Evolutionary conservation across 1,284 basidiomycete genomes (phyloP).

Genomic region (Flammula alnicola): DNA sequence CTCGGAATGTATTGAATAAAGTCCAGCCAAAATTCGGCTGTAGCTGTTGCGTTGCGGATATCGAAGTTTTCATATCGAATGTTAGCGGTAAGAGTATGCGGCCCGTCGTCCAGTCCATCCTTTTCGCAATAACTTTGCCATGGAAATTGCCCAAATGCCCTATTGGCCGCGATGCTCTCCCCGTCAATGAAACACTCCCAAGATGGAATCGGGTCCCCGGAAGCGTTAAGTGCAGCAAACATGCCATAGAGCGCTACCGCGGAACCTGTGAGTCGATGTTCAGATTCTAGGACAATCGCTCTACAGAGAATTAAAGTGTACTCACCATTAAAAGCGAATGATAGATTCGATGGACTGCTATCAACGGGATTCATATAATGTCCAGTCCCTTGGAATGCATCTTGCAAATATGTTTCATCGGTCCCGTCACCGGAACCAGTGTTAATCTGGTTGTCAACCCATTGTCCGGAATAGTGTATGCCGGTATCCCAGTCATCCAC

Average conservation of each 20-base stretch:
- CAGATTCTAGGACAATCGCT: neutral
- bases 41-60: too few relatives aligned
- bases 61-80: neutral
- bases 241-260: neutral
- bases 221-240: neutral
- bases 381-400: neutral
- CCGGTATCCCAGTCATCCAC: neutral
- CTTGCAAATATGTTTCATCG: neutral
- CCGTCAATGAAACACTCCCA: neutral
- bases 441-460: neutral
- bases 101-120: neutral
- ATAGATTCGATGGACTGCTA: neutral
- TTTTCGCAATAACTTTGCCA: conserved; percentile 2
- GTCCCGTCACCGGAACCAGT: neutral
- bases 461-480: neutral
- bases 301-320: neutral
- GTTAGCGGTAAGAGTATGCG: neutral
- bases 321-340: conserved; percentile 1
- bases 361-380: neutral
- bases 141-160: neutral
- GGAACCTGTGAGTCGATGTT: too few relatives aligned
- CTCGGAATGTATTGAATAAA: conserved; percentile 1
- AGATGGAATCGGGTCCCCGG: neutral
- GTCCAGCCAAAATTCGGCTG: conserved; percentile 1
- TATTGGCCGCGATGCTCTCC: neutral